Percentiles rank a stretch among this genome's conserved stretches.
These are phyloP conservation scores for Scenedesmus sp. DNA, from an alignment of 163 green algal species.

Conservation along the genomic window DNA sequence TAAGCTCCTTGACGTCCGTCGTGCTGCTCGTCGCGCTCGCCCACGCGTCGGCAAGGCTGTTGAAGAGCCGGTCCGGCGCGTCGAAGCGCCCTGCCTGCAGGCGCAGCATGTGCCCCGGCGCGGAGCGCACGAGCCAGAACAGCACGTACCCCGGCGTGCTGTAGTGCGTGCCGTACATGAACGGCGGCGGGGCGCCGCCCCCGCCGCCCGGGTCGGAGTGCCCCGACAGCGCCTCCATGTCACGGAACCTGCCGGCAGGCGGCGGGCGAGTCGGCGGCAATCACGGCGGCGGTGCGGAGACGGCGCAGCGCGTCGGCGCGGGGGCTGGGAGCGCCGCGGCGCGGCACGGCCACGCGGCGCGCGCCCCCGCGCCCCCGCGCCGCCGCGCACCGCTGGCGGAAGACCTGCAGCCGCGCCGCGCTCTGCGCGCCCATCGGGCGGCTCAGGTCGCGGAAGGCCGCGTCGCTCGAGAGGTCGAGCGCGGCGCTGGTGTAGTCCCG, in stretches of 20 bases:
- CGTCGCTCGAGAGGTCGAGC: constrained; percentile 78
- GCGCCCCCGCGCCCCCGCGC: no score
- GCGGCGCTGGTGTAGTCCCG: constrained; percentile 75
- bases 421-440: constrained; percentile 95
- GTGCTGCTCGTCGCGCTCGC: constrained; percentile 75
- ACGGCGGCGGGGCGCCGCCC: constrained; percentile 70
- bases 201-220: constrained; percentile 13
- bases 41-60: constrained; percentile 83
- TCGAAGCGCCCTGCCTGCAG: constrained; percentile 95
- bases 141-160: constrained; percentile 91
- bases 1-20: constrained; percentile 98
- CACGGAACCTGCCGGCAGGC: constrained; percentile 18
- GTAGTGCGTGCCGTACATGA: constrained; percentile 98
- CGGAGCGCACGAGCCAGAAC: constrained; percentile 92
- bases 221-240: constrained; percentile 31
- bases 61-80: constrained; percentile 94
- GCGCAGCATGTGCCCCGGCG: constrained; percentile 90
- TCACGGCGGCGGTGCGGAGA: no score
- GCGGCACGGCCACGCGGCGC: no score
- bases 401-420: constrained; percentile 70
- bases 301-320: no score
- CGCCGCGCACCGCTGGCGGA: constrained; percentile 53
- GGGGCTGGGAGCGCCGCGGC: no score
- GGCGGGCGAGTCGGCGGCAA: no score
- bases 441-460: constrained; percentile 82